phyloP scores from a whole-genome alignment of 2,329 filamentous ascomycete species.

The Dothistroma septosporum region DNA sequence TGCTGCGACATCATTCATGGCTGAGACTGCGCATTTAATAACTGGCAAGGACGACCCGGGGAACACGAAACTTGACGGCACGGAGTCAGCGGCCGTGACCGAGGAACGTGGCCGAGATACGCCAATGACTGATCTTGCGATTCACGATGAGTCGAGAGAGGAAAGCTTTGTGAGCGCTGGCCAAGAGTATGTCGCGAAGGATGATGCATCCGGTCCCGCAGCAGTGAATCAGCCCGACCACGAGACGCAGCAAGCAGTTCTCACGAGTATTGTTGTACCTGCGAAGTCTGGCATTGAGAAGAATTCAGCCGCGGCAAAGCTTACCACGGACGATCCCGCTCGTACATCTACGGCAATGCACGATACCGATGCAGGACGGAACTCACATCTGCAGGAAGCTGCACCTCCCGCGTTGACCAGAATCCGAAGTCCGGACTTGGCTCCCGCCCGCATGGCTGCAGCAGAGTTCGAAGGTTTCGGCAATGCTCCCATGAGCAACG shows the following conservation, averaged over 20 bases:
- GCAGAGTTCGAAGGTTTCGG: not conserved
- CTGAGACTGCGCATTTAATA: not conserved
- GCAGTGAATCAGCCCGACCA: not conserved
- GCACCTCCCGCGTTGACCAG: not conserved
- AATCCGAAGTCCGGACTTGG: constrained; percentile 3
- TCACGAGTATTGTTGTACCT: not conserved
- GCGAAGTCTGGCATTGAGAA: not conserved
- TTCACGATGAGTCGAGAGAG: not conserved
- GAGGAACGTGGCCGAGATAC: not conserved
- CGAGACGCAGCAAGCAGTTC: not conserved
- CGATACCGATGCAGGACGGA: not conserved
- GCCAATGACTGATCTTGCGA: not conserved
- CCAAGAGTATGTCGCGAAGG: not conserved
- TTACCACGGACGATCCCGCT: not conserved
- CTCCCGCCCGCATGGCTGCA: not conserved
- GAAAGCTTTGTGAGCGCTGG: not conserved
- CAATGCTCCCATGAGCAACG: not conserved
- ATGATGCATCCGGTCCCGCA: not conserved
- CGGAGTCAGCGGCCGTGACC: not conserved
- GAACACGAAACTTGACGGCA: not conserved
- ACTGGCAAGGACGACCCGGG: not conserved
- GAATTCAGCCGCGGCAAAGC: not conserved
- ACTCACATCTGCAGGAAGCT: not conserved
- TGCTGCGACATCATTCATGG: not conserved
- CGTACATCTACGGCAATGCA: not conserved